Percentiles rank a stretch among this genome's conserved stretches.
phyloP scores from a whole-genome alignment of 2,329 filamentous ascomycete species.

The Pseudofabraea citricarpa region DNA sequence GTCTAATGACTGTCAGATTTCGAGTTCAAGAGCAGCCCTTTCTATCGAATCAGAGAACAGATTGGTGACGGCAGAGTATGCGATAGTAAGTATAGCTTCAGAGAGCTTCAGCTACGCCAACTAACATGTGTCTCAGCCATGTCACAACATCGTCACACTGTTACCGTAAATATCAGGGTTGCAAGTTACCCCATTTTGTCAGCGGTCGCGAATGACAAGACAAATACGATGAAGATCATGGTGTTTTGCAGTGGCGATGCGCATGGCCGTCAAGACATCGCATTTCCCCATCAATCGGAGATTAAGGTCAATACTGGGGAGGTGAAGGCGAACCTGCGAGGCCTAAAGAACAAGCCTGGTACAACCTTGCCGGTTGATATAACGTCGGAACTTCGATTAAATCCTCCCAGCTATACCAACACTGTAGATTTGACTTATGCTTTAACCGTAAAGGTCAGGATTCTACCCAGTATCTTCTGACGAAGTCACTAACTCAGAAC shows the following conservation, averaged over 20 bases:
- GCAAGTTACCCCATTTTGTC: constrained; percentile 35
- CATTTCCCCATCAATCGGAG: constrained; percentile 90
- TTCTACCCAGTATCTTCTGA: no score
- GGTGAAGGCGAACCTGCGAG: constrained; percentile 87
- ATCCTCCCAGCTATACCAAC: constrained; percentile 65
- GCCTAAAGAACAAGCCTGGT: constrained; percentile 92
- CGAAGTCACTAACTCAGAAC: constrained; percentile 15
- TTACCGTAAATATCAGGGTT: constrained; percentile 54
- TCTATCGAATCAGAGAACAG: constrained; percentile 66
- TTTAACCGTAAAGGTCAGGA: constrained; percentile 83
- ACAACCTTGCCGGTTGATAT: constrained; percentile 93
- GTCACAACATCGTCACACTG: constrained; percentile 35
- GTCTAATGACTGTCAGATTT: constrained; percentile 27
- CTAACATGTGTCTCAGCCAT: constrained; percentile 22
- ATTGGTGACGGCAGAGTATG: constrained; percentile 63
- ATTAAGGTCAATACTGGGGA: constrained; percentile 85
- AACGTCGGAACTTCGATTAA: constrained; percentile 68
- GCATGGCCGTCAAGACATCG: constrained; percentile 65
- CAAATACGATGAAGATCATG: constrained; percentile 64
- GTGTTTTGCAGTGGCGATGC: constrained; percentile 74
- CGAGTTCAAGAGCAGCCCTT: constrained; percentile 74
- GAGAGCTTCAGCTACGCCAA: not conserved
- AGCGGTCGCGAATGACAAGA: constrained; percentile 17
- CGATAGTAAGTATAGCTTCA: constrained; percentile 54
- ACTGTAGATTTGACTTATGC: constrained; percentile 85